Base-by-base conservation (phyloP, 441 rosid genomes). In the Jatropha multifida region DNA sequence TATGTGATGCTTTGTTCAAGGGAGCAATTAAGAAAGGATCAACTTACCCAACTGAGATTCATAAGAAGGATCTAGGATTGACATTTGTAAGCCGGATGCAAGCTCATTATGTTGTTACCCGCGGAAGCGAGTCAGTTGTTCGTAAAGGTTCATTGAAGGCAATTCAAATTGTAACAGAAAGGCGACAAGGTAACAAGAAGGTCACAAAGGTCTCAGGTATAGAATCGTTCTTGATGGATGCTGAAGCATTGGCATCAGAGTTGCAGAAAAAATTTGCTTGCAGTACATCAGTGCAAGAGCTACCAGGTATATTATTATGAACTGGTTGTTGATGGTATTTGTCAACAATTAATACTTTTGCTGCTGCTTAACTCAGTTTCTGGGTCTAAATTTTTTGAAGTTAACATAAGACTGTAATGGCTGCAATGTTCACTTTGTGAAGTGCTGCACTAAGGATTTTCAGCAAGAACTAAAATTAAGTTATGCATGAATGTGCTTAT, bases 261-360 rank as follows among this genome's bases (percentile, higher is more conserved):
- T 82, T 95, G 86, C 99, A 95, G 90, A 95, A 95, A 84, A 95
- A 95, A 84, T 89, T 88, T 82, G 99, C 99, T 78, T 93, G 98
- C 79, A 93, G 99, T 80, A 92, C 97, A 62, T 80, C 99, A 8
- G 88, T 90, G 80, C 79, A 85, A 38, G 99, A 93, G 81, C 84
- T 93, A 65, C 97, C 95, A 58, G 97, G 98, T 95, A 78, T 15
- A 44, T 60, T 65, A 44, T 26, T 13, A 18, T 60, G 38, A 6
- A 52, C 44, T 65, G 15, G 10, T 58, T 38, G 37, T 23, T 37
- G 37, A 51, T 13, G 49, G 27, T 64, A 41, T 5, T 52, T 23
- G 18, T 27, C 17, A 17, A 4, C 9, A 15, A 8, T 2, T 56
- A 13, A 27, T 72, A 17, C 26, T 44, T 66, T n/a, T 7, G 56